phyloP scores from a whole-genome alignment of 331 rosid species.

The Quercus phellos region DNA sequence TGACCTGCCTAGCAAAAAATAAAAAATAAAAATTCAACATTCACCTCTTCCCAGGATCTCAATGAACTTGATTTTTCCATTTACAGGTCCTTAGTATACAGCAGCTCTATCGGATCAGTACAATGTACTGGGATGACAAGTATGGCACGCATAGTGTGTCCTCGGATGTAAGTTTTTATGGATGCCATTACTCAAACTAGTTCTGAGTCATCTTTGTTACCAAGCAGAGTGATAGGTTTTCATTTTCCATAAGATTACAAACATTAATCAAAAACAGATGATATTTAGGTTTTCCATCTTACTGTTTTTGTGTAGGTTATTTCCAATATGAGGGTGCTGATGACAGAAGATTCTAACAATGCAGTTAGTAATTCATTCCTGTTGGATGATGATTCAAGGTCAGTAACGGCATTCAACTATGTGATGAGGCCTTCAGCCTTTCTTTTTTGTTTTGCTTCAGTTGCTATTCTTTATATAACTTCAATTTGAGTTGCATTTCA shows the following conservation, averaged over 20 bases:
- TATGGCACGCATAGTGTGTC: constrained; percentile 87
- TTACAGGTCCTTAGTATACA: constrained; percentile 80
- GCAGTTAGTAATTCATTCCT: constrained; percentile 89
- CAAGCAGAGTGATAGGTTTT: constrained; percentile 15
- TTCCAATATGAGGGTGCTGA: constrained; percentile 78
- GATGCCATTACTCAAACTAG: constrained; percentile 32
- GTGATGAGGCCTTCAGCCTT: not conserved
- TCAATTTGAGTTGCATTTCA: not conserved
- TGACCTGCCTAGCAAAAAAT: not conserved
- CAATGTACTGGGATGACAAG: constrained; percentile 95
- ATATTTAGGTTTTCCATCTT: constrained; percentile 10
- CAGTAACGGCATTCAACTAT: constrained; percentile 13
- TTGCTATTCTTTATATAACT: not conserved
- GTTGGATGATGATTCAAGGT: constrained; percentile 90
- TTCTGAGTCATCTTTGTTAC: constrained; percentile 28
- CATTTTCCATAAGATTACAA: not conserved
- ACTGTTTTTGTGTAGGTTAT: constrained; percentile 53
- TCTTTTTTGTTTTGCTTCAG: not conserved
- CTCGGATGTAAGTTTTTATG: constrained; percentile 67
- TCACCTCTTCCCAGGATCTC: constrained; percentile 19
- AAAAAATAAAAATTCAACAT: not conserved
- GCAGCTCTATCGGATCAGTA: constrained; percentile 80
- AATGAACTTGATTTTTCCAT: constrained; percentile 3
- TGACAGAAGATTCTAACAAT: constrained; percentile 86
- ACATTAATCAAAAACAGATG: not conserved